These are phyloP conservation scores for Aspergillus sp. DNA, from an alignment of 2,329 filamentous ascomycete genomes.

Conservation along the genomic window DNA sequence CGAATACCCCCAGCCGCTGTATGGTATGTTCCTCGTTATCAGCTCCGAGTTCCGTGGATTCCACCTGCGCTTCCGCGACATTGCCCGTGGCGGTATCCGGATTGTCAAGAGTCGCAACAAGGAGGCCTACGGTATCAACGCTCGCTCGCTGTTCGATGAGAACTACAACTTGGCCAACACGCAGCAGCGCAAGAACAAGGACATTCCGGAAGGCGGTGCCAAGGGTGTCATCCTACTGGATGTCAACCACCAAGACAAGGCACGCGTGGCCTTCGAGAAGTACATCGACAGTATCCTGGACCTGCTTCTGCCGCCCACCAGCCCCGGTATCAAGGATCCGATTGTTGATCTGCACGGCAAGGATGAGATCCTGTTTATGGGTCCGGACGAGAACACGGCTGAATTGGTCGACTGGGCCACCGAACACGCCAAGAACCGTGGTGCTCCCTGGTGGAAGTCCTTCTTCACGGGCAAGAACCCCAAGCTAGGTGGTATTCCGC, in stretches of 20 bases:
- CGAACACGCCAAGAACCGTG: slow-evolving; percentile 76
- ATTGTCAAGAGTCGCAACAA: slow-evolving; percentile 97
- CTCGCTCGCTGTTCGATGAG: slow-evolving; percentile 92
- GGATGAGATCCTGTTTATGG: slow-evolving; percentile 97
- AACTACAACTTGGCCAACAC: slow-evolving; percentile 98
- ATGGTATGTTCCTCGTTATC: slow-evolving; percentile 98
- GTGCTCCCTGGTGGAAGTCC: slow-evolving; percentile 98
- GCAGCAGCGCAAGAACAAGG: slow-evolving; percentile 99
- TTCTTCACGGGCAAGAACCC: slow-evolving; percentile 99
- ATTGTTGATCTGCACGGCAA: slow-evolving; percentile 94
- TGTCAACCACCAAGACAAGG: slow-evolving; percentile 88
- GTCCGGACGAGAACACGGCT: slow-evolving; percentile 96
- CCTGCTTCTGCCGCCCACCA: slow-evolving; percentile 78
- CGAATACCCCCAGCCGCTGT: slow-evolving; percentile 89
- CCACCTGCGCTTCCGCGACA: slow-evolving; percentile 94
- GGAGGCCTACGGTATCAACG: slow-evolving; percentile 94
- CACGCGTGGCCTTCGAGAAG: slow-evolving; percentile 90
- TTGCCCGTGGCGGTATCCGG: slow-evolving; percentile 91
- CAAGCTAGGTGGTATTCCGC: slow-evolving; percentile 90
- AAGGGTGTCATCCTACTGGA: slow-evolving; percentile 97
- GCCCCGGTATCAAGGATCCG: slow-evolving; percentile 97
- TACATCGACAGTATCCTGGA: slow-evolving; percentile 99
- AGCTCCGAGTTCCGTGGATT: slow-evolving; percentile 95
- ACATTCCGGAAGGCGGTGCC: slow-evolving; percentile 95
- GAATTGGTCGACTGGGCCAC: slow-evolving; percentile 99